Evolutionary conservation across 768 basidiomycete genomes (phyloP).

Genomic region (Nidularia sp.): DNA sequence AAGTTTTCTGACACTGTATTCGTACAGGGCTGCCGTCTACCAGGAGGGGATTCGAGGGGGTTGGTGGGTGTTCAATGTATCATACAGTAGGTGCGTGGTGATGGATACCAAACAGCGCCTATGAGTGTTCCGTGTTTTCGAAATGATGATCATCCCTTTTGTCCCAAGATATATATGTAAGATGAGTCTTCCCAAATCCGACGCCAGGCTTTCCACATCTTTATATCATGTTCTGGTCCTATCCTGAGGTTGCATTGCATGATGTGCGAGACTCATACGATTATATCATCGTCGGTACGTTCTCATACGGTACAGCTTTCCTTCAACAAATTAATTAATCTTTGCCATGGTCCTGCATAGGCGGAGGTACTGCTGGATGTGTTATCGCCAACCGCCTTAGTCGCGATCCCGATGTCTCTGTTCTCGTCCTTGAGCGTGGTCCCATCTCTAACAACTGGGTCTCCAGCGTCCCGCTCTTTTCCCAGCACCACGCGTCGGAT

Average conservation of each 20-base stretch:
- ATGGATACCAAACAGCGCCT: too few relatives aligned
- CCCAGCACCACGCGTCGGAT: conserved; percentile 14
- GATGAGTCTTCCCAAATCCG: too few relatives aligned
- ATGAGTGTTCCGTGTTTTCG: too few relatives aligned
- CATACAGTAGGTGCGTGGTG: too few relatives aligned
- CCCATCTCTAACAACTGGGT: conserved; percentile 20
- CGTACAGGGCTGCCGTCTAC: too few relatives aligned
- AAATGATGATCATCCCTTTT: too few relatives aligned
- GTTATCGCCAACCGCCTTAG: conserved; percentile 31
- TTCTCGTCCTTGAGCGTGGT: conserved; percentile 31
- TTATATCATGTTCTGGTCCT: not conserved
- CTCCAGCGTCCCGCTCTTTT: conserved; percentile 25
- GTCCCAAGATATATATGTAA: too few relatives aligned
- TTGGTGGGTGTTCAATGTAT: too few relatives aligned
- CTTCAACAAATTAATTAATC: not conserved
- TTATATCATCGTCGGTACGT: conserved; percentile 8
- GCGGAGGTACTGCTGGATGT: conserved; percentile 35
- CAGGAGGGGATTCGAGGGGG: too few relatives aligned
- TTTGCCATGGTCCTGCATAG: not conserved
- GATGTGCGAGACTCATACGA: conserved; percentile 5
- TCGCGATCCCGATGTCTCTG: conserved; percentile 19
- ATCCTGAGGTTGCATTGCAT: not conserved
- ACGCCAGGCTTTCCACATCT: too few relatives aligned
- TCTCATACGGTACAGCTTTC: not conserved
- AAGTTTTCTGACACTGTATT: too few relatives aligned